Base-by-base conservation (phyloP, 306 rosid species). In the Mimosa bimucronata region DNA sequence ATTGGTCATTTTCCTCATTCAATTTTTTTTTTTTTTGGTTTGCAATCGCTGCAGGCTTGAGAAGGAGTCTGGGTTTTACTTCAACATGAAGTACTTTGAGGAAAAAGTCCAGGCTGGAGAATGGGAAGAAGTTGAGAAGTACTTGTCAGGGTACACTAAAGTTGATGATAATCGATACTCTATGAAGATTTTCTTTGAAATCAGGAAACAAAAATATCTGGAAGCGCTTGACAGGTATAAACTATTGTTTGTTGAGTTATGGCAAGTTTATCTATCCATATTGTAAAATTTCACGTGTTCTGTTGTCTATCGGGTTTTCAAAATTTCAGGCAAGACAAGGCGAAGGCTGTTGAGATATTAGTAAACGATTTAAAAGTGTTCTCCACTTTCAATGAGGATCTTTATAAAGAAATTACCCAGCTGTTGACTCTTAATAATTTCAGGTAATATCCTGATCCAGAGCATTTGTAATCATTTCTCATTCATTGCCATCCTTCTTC, bases 91-190 rank as follows among this genome's bases (percentile, higher is more conserved):
- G 84, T 94, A 92, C 89, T 94, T 94, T 62, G 98, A 91, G 85
- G 98, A 92, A 70, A 90, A 88, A 88, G 92, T 94, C 84, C 95
- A 83, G 88, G 90, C 90, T 21, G 98, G 98, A 48, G 96, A 88
- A 77, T 94, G 98, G 98, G 97, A 94, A 12, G 98, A 94, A 82
- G 94, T 92, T 65, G 98, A 94, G 80, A 89, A 89, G 90, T 94
- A 94, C 77, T 78, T 94, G 26, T 58, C 94, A 8, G 98, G 98
- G 73, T 94, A 81, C 83, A 92, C 97, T 61, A 94, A 90, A 89
- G 92, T 89, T 41, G 95, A 92, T 71, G 97, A 94, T 84, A 94
- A 94, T 86, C 85, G 96, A 92, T 89, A 90, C 87, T 92, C 98
- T 2, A 88, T 92, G 92, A 94, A 94, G 89, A 88, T 92, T 80